Percentiles rank a stretch among this genome's conserved stretches.
Conservation (phyloP, 192 early-diverging fungal genomes). For the Coemansia nantahalensis region DNA sequence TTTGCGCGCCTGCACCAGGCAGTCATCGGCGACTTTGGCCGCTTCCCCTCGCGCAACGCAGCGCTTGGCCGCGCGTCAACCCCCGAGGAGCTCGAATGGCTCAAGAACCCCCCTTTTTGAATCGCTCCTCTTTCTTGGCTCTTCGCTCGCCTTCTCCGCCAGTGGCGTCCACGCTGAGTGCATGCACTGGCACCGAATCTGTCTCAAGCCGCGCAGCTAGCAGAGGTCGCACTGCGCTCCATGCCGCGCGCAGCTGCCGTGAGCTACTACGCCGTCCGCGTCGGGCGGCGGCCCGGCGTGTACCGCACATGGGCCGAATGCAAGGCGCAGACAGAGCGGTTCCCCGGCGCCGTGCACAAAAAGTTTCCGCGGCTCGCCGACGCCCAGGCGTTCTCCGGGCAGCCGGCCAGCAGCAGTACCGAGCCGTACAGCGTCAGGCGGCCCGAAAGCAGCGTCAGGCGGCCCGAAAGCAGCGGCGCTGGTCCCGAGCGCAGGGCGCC, state of each 20-base stretch:
- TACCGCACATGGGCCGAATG: conserved; percentile 60
- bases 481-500: neutral
- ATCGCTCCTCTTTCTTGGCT: neutral
- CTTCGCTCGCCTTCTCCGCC: too few relatives aligned
- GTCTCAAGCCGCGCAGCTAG: neutral
- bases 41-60: conserved; percentile 61
- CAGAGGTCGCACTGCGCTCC: too few relatives aligned
- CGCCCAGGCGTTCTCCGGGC: conserved; percentile 47
- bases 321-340: conserved; percentile 54
- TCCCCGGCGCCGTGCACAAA: conserved; percentile 59
- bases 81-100: conserved; percentile 55
- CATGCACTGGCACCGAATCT: neutral
- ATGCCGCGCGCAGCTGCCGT: too few relatives aligned
- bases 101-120: conserved; percentile 41
- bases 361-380: conserved; percentile 58
- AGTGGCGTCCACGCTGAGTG: too few relatives aligned
- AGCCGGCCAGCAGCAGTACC: conserved; percentile 1
- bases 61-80: conserved; percentile 55
- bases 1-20: conserved; percentile 51
- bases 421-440: neutral
- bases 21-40: conserved; percentile 59
- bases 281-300: conserved; percentile 23
- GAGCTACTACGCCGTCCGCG: conserved; percentile 37
- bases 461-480: too few relatives aligned
- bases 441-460: too few relatives aligned